A percentile compares a stretch with the other conserved stretches of the same genome.
Evolutionary conservation across 306 rosid species (phyloP).

Genomic region (Fragaria iinumae): DNA sequence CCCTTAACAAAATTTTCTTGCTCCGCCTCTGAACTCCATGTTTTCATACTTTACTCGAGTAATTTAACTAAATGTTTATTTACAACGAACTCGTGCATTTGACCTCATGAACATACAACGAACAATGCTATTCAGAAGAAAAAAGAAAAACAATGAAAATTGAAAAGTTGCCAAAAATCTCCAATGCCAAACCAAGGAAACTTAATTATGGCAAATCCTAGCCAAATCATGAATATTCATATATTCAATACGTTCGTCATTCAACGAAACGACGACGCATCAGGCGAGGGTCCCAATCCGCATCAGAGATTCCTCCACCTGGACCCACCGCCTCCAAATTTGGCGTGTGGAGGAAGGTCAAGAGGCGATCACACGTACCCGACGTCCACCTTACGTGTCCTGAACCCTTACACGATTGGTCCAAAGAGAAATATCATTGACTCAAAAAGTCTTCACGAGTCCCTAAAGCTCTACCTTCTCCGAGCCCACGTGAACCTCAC

Average conservation of each 20-base stretch:
- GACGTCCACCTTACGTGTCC: neutral
- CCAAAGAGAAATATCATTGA: neutral
- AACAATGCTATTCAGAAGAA: too few species aligned
- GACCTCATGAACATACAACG: too few species aligned
- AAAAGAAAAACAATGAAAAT: too few species aligned
- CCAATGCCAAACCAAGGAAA: too few species aligned
- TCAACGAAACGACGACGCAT: neutral
- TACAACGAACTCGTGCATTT: too few species aligned
- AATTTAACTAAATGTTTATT: too few species aligned
- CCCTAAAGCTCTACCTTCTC: neutral
- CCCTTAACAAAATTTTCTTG: too few species aligned
- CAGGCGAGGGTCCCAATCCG: neutral
- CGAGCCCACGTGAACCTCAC: constrained; percentile 21
- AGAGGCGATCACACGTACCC: neutral
- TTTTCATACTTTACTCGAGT: too few species aligned
- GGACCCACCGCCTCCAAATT: neutral
- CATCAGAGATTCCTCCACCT: neutral
- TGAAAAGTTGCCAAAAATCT: too few species aligned
- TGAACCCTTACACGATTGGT: constrained; percentile 3
- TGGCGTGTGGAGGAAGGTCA: neutral
- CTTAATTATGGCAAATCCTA: too few species aligned
- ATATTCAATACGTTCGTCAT: neutral
- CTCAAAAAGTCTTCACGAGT: neutral
- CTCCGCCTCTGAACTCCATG: too few species aligned
- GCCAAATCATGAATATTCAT: too few species aligned